Conservation (phyloP, 352 stramenopile genomes). For the Albugo laibachii region DNA sequence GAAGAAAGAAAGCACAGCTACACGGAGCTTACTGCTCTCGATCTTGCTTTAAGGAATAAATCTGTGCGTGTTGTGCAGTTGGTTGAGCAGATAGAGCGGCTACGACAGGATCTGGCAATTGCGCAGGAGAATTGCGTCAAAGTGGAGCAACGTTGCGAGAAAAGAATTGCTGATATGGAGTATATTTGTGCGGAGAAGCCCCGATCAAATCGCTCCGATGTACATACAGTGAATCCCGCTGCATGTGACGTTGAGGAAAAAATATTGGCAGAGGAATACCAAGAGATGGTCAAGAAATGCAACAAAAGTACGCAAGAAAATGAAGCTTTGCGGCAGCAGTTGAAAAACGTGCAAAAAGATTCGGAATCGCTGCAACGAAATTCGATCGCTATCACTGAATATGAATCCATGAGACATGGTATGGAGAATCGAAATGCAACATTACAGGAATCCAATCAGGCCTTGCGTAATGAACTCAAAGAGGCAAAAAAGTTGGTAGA, state of each 20-base stretch:
- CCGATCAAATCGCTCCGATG: too few species aligned
- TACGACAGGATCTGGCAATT: too few species aligned
- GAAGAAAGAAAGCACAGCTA: conserved; percentile 23
- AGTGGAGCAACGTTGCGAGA: too few species aligned
- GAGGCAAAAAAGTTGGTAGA: conserved; percentile 43
- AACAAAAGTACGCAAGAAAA: conserved; percentile 21
- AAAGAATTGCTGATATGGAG: too few species aligned
- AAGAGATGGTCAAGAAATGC: conserved; percentile 26
- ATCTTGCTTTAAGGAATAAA: conserved; percentile 34
- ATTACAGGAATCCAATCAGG: conserved; percentile 28
- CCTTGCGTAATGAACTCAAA: conserved; percentile 33
- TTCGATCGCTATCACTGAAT: conserved; percentile 16
- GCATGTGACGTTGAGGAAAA: too few species aligned
- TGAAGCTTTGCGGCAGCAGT: conserved; percentile 17
- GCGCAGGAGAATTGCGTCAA: too few species aligned
- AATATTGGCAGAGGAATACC: conserved; percentile 18
- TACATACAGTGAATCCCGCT: too few species aligned
- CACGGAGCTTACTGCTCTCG: conserved; percentile 28
- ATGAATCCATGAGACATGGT: conserved; percentile 19
- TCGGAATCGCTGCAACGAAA: conserved; percentile 24
- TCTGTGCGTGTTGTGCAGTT: conserved; percentile 30
- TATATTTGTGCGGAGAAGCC: too few species aligned
- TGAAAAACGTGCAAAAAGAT: conserved; percentile 38
- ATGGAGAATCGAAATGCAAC: conserved; percentile 38
- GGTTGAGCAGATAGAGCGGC: conserved; percentile 14